phyloP scores from a whole-genome alignment of 1,284 basidiomycete species.

The Apiotrichum mycotoxinovorans region DNA sequence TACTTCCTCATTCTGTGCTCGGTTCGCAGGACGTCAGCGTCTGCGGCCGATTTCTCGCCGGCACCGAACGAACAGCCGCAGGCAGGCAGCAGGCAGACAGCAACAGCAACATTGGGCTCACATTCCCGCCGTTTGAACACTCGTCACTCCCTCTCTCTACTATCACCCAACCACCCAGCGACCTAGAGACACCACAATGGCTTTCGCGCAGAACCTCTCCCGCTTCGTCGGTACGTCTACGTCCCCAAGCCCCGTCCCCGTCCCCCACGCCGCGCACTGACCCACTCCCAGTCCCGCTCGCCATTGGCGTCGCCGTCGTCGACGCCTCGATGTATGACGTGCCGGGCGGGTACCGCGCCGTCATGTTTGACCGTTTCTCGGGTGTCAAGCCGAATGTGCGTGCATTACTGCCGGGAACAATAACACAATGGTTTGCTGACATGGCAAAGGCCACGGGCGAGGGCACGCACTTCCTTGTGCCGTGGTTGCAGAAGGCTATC shows the following conservation, averaged over 20 bases:
- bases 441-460: constrained; percentile 74
- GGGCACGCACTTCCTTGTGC: constrained; percentile 96
- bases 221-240: constrained; percentile 29
- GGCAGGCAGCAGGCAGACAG: too few relatives aligned
- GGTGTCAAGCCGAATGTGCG: constrained; percentile 78
- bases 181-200: constrained; percentile 22
- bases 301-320: constrained; percentile 61
- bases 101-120: too few relatives aligned
- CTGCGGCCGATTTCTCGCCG: not conserved
- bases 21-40: constrained; percentile 8
- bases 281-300: constrained; percentile 65
- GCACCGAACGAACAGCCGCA: too few relatives aligned
- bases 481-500: constrained; percentile 93
- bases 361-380: constrained; percentile 97
- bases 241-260: not conserved
- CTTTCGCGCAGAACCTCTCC: constrained; percentile 33
- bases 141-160: not conserved
- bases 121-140: too few relatives aligned
- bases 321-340: constrained; percentile 89
- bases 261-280: too few relatives aligned
- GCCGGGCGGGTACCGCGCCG: constrained; percentile 81
- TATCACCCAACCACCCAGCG: not conserved
- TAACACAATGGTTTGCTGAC: constrained; percentile 5
- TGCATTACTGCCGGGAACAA: not conserved
- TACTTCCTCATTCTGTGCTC: not conserved